Conservation (phyloP, 306 rosid genomes). For the Arachis hypogaea region DNA sequence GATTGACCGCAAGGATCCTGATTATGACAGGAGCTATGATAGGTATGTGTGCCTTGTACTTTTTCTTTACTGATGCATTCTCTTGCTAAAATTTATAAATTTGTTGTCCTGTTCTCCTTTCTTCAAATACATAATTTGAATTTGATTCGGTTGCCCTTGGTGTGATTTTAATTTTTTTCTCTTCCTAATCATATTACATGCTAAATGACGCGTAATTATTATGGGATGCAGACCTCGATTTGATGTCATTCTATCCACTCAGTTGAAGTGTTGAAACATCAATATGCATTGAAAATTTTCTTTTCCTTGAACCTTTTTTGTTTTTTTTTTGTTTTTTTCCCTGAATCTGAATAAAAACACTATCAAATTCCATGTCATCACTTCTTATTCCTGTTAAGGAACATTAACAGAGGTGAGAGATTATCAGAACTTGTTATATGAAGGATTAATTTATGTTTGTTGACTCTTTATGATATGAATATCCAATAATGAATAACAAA, state of each 20-base stretch:
- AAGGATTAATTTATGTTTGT: background rate
- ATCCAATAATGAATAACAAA: background rate
- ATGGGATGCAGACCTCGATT: background rate
- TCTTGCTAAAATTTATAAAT: slow-evolving; percentile 2
- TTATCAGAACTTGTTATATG: background rate
- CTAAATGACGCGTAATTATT: slow-evolving; percentile 1
- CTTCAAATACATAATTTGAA: slow-evolving; percentile 25
- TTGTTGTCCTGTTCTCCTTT: slow-evolving; percentile 6
- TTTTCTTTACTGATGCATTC: background rate
- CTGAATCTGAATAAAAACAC: slow-evolving; percentile 5
- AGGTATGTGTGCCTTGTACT: slow-evolving; percentile 51
- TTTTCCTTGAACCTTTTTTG: background rate
- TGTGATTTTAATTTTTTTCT: background rate
- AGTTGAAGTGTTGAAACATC: background rate
- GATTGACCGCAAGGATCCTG: slow-evolving; percentile 93
- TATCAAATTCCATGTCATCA: slow-evolving; percentile 10
- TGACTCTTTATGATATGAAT: background rate
- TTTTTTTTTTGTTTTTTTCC: too few relatives aligned
- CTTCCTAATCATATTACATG: slow-evolving; percentile 11
- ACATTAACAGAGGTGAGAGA: slow-evolving; percentile 5
- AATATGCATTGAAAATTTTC: slow-evolving; percentile 1
- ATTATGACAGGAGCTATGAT: slow-evolving; percentile 88
- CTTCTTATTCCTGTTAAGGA: background rate
- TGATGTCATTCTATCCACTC: slow-evolving; percentile 5
- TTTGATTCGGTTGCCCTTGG: background rate